phyloP scores from a whole-genome alignment of 148 eudicot species.

The Spergularia marina region DNA sequence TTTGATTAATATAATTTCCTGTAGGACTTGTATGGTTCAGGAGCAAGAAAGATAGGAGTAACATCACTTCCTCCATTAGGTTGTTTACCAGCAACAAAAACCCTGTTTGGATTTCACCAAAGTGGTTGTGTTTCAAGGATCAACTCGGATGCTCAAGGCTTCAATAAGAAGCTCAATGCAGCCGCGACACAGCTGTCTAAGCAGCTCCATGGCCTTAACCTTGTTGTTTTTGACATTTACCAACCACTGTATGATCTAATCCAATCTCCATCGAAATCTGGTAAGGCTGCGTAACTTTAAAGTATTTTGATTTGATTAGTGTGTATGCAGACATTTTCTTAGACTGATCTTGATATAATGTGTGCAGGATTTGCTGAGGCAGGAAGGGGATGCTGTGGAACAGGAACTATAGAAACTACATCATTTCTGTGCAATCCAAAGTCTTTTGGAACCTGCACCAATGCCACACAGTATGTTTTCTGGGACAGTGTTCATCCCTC shows the following conservation, averaged over 20 bases:
- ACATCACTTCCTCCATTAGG: conserved; percentile 96
- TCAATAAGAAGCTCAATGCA: conserved; percentile 75
- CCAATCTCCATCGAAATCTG: conserved; percentile 54
- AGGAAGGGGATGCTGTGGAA: conserved; percentile 84
- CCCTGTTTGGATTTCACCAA: conserved; percentile 60
- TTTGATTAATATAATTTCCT: neutral
- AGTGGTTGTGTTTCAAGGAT: conserved; percentile 62
- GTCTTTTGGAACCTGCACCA: conserved; percentile 75
- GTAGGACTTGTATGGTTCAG: conserved; percentile 64
- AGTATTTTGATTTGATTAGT: neutral
- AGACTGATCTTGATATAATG: neutral
- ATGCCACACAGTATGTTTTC: conserved; percentile 80
- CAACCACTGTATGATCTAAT: conserved; percentile 71
- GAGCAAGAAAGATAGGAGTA: conserved; percentile 91
- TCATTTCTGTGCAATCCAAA: conserved; percentile 69
- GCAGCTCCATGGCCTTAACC: conserved; percentile 62
- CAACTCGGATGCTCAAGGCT: conserved; percentile 64
- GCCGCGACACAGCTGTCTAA: conserved; percentile 57
- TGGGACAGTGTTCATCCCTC: conserved; percentile 99
- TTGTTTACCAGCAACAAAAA: conserved; percentile 65
- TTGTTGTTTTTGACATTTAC: conserved; percentile 81
- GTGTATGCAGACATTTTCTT: neutral
- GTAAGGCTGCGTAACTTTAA: conserved; percentile 27
- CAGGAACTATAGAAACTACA: conserved; percentile 86
- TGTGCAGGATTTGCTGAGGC: conserved; percentile 78